These are phyloP conservation scores for Raffaelea deltoideospora DNA, from an alignment of 2,329 filamentous ascomycete genomes.

Conservation along the genomic window DNA sequence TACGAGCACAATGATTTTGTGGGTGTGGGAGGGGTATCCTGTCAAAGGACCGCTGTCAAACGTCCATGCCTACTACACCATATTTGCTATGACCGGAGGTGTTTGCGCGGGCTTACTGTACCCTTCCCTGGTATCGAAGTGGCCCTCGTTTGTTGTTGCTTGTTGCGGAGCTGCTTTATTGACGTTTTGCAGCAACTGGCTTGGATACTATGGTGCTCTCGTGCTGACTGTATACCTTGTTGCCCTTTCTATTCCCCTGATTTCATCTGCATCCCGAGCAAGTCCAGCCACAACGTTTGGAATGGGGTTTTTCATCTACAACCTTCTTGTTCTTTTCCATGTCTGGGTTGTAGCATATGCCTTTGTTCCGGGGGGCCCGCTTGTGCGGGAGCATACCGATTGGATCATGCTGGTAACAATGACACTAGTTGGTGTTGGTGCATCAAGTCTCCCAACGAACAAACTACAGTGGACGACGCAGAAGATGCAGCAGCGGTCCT, in stretches of 20 bases:
- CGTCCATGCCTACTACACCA: constrained; percentile 78
- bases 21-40: constrained; percentile 95
- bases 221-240: constrained; percentile 64
- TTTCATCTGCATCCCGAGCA: constrained; percentile 62
- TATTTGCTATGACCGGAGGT: constrained; percentile 75
- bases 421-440: constrained; percentile 71
- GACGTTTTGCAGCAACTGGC: constrained; percentile 68
- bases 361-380: constrained; percentile 85
- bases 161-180: constrained; percentile 64
- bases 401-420: constrained; percentile 87
- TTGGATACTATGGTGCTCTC: constrained; percentile 75
- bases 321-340: constrained; percentile 89
- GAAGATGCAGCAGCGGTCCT: constrained; percentile 23
- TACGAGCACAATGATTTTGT: constrained; percentile 96
- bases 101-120: constrained; percentile 60
- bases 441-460: constrained; percentile 35
- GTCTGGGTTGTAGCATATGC: constrained; percentile 98
- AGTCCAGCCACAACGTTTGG: constrained; percentile 72
- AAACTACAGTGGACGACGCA: constrained; percentile 27
- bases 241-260: constrained; percentile 60
- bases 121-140: constrained; percentile 57
- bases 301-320: constrained; percentile 79
- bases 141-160: constrained; percentile 66
- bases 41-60: constrained; percentile 75
- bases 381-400: constrained; percentile 87